Evolutionary conservation across 2,329 filamentous ascomycete genomes (phyloP), one percentile per base, ranked within the genome.

Genomic region (Arthroderma sp.): DNA sequence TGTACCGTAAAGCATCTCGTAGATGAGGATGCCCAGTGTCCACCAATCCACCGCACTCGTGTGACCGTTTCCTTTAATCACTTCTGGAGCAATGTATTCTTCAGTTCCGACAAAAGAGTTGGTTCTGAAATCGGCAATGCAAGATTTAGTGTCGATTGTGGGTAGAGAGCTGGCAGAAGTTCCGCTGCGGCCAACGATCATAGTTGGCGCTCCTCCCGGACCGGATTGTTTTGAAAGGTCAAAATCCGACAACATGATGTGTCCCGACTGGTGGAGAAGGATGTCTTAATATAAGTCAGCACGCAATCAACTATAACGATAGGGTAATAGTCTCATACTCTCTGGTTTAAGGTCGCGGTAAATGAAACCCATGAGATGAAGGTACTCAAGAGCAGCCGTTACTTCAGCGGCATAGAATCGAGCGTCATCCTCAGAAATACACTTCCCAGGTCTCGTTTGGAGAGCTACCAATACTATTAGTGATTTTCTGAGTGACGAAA

Each of bases 241-340:
- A 73, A 98, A 98, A 75, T 98, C 93, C 60, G 93, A 97, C 70
- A 98, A 81, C 93, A 98, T 98, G 66, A 98, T 98, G 73, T 98
- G 93, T 15, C 93, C 93, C n/a, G 93, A 97, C 72, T 98, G 93
- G 71, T 98, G 93, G 21, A 98, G 83, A 13, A 98, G 79, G 63
- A 98, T 98, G 66, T 98, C 91, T 96, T 64, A 5, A 38, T n/a
- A 41, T 25, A 64, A 58, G 37, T 52, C 37, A n/a, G 11, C 37
- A 6, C 37, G 21, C 1, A 0, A 3, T 39, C 13, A 15, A 15
- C 9, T 6, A 6, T 17, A 17, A 8, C 23, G 19, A 49, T n/a
- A 21, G 31, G 33, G 23, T 17, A 4, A 51, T 13, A 11, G 15
- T 37, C 31, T 79, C 88, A 66, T 79, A 95, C 91, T 88, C 76